Evolutionary conservation across 108 stramenopile species (phyloP), one percentile per base, ranked within the genome.

Genomic region (Fistulifera solaris): DNA sequence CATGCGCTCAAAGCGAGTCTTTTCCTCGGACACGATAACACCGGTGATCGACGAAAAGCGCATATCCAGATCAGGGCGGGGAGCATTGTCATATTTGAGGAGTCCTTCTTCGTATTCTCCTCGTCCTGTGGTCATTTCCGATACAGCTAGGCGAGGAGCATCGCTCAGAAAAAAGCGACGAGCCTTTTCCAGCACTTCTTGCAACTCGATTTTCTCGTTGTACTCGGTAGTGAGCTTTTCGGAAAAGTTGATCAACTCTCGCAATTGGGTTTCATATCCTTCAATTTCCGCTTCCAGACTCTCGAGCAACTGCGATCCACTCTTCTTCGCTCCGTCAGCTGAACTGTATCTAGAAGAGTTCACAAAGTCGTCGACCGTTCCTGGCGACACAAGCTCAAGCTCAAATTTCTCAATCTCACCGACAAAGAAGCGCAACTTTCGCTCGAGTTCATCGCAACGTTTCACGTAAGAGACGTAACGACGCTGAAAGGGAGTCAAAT

Each of bases 361-460:
- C 22, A 73, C 70, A 40, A 87, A 87, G 27, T 64, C 54, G 38
- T 83, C 78, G 14, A 83, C 52, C 14, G 77, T 70, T n/a, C 85
- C 89, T 40, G 85, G 79, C 38, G 79, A 69, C 44, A 67, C 68
- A 39, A 87, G 54, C 19, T 74, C 67, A 15, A 98, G 63, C 31
- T 81, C 85, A 50, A 98, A 94, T 62, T 90, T 88, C 28, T 92
- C 81, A 59, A 95, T 86, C 67, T 98, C 94, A 18, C 63, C 62
- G 11, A 59, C 59, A 46, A 98, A 85, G 73, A 82, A 98, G 23
- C 93, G 87, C 19, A 98, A 80, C 69, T 98, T 98, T 51, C 96
- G 95, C 70, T 98, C 98, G 38, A 98, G 72, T 62, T 97, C 96
- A 67, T 98, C 98, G 62, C 96, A 96, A 17, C 98, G 93, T 56